Evolutionary conservation across 768 basidiomycete genomes (phyloP), one percentile per base, ranked within the genome.

Genomic region (Podaxis pistillaris): DNA sequence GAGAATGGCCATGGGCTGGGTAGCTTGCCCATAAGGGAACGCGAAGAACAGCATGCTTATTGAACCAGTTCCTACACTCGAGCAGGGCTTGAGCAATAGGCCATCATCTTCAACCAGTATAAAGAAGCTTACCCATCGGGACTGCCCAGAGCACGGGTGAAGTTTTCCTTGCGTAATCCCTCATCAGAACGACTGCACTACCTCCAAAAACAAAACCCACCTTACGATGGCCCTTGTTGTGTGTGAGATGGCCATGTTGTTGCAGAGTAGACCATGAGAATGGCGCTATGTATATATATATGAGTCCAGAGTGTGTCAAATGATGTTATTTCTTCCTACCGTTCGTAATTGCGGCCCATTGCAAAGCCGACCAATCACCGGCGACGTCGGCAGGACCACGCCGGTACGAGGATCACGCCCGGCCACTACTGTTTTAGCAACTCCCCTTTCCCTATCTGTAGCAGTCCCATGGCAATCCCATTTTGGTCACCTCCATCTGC

Each of bases 1-100:
- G 49, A 74, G 64, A 54, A 71, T 70, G 54, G 74, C 72, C 74
- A 85, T 78, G n/a, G 75, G 65, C 11, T 65, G 63, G 3, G 80
- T 78, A 36, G 74, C 71, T 38, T 67, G 69, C 2, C 78, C 82
- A 67, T 87, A 89, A 0, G 87, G 88, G 68, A 86, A 86, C 9
- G 69, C 76, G 41, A 79, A 74, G 68, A 88, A 83, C 37, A 90
- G 77, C 40, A 80, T 78, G 64, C 84, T 83, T 13, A 88, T 74
- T 30, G 77, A 71, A n/a, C 81, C 81, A 37, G 81, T 82, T 24
- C 79, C 81, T 81, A 19, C 24, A 11, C 26, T 4, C 5, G 37
- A 47, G 24, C 0, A 41, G 40, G 19, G 13, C 15, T 26, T 28
- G 26, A 50, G 49, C 9, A n/a, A 58, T 40, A 56, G 22, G 22